Conservation (phyloP, 805 yeast genomes). For the Monosporozyma solicola region DNA sequence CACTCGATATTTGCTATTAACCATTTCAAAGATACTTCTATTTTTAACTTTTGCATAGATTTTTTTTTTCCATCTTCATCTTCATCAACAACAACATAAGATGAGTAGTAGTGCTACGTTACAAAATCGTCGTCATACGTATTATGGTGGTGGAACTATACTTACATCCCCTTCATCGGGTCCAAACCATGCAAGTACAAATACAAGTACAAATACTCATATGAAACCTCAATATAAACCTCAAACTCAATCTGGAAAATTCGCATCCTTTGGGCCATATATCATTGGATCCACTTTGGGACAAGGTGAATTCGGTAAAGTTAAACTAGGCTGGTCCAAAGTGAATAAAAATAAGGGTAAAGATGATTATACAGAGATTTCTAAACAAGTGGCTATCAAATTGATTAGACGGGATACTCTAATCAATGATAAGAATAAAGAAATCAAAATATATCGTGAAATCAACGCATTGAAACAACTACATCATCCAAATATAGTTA, state of each 20-base stretch:
- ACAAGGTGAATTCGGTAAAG: conserved; percentile 98
- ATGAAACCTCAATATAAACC: not conserved
- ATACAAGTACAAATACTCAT: not conserved
- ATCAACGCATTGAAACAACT: conserved; percentile 80
- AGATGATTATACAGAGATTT: conserved; percentile 22
- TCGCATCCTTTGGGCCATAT: conserved; percentile 74
- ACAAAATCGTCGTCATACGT: conserved; percentile 19
- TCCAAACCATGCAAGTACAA: not conserved
- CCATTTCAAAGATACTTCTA: not conserved
- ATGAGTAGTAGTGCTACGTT: not conserved
- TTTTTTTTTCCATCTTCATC: no score
- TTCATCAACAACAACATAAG: no score
- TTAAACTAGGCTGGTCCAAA: conserved; percentile 93
- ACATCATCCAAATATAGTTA: conserved; percentile 90
- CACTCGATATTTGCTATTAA: not conserved
- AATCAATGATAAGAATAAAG: conserved; percentile 76
- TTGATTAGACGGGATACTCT: conserved; percentile 81
- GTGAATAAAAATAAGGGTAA: conserved; percentile 1
- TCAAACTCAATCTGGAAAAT: not conserved
- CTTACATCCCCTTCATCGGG: not conserved
- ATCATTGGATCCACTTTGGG: conserved; percentile 89
- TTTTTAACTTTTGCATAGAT: not conserved
- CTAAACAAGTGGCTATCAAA: conserved; percentile 88
- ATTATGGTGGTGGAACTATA: conserved; percentile 25
- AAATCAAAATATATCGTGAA: conserved; percentile 84